These are phyloP conservation scores for Dactylellina sp. DNA, from an alignment of 2,329 filamentous ascomycete genomes.

Conservation along the genomic window DNA sequence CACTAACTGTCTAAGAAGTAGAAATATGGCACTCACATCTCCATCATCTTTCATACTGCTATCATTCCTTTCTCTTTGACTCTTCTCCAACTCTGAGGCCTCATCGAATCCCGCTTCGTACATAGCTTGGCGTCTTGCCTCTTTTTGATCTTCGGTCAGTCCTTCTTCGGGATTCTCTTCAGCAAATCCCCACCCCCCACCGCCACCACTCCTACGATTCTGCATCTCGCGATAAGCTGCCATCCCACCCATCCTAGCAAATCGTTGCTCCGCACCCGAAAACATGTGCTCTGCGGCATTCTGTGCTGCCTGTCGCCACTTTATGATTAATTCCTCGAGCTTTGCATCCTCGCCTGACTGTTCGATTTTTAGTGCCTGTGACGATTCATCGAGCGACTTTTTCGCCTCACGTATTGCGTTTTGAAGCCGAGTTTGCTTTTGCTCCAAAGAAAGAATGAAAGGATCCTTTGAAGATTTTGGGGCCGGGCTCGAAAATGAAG, in stretches of 20 bases:
- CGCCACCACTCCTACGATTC: conserved; percentile 32
- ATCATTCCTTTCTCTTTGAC: conserved; percentile 30
- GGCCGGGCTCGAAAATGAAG: conserved; percentile 31
- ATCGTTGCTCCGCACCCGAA: conserved; percentile 58
- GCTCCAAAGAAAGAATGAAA: conserved; percentile 46
- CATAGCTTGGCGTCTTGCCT: conserved; percentile 41
- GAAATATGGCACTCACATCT: conserved; percentile 34
- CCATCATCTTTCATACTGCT: conserved; percentile 23
- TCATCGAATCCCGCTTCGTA: conserved; percentile 54
- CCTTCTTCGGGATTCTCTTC: conserved; percentile 49
- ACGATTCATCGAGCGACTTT: conserved; percentile 55
- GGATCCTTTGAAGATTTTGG: conserved; percentile 36
- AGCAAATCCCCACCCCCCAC: conserved; percentile 33
- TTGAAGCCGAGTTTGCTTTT: conserved; percentile 37
- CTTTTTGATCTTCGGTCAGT: conserved; percentile 39
- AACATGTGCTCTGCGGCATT: conserved; percentile 59
- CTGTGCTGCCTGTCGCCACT: conserved; percentile 58
- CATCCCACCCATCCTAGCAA: conserved; percentile 59
- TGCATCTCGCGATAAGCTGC: conserved; percentile 41
- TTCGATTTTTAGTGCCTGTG: conserved; percentile 60
- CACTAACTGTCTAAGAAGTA: not conserved
- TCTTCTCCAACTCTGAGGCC: conserved; percentile 42
- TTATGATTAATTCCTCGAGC: conserved; percentile 58
- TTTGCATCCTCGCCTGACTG: conserved; percentile 57
- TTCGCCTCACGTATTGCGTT: conserved; percentile 47